Conservation (phyloP, 345 rosid species). For the Boechera retrofracta region DNA sequence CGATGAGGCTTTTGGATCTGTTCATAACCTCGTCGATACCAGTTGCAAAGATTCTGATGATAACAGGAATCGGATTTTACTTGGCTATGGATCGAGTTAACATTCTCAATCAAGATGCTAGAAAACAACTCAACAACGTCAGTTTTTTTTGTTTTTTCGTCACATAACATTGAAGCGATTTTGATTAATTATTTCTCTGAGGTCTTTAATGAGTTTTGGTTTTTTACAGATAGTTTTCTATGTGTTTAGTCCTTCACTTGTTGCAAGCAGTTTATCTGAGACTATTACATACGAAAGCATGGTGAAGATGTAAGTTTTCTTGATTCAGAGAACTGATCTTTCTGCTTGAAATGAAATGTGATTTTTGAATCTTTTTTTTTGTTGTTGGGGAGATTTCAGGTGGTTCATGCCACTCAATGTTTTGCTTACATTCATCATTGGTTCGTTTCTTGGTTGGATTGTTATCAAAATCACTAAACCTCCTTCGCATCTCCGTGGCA, state of each 20-base stretch:
- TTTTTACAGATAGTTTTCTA: constrained; percentile 58
- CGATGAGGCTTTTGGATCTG: constrained; percentile 62
- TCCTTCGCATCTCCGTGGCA: constrained; percentile 53
- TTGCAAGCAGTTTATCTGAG: constrained; percentile 54
- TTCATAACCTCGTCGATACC: constrained; percentile 65
- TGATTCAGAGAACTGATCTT: neutral
- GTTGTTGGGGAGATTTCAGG: constrained; percentile 29
- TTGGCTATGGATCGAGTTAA: constrained; percentile 61
- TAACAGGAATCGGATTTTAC: constrained; percentile 63
- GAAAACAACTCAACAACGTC: constrained; percentile 66
- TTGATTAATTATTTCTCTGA: neutral
- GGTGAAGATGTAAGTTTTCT: constrained; percentile 52
- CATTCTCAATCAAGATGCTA: constrained; percentile 56
- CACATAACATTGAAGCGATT: neutral
- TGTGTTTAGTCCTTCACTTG: constrained; percentile 67
- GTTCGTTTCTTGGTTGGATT: constrained; percentile 62
- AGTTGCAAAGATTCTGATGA: constrained; percentile 57
- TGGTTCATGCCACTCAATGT: constrained; percentile 71
- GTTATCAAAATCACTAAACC: constrained; percentile 55
- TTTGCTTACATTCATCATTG: constrained; percentile 57
- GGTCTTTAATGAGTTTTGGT: constrained; percentile 3
- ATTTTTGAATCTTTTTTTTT: neutral
- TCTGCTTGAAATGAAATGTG: neutral
- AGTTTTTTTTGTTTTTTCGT: neutral
- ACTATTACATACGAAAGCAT: constrained; percentile 61